Base-by-base conservation (phyloP, 1,139 yeast species). In the Blastobotrys indianensis region DNA sequence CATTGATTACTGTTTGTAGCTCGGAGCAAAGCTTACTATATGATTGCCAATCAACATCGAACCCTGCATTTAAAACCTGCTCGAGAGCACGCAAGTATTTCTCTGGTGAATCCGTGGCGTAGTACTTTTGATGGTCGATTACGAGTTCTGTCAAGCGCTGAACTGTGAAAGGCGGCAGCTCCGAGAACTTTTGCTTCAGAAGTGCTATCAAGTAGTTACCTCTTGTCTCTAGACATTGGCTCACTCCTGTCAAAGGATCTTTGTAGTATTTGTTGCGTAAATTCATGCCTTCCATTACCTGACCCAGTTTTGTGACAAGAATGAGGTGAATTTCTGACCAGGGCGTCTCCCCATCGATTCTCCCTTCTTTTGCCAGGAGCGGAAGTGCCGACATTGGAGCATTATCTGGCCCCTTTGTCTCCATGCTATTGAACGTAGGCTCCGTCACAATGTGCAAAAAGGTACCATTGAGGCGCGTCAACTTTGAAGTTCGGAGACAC, bases 131-230 rank as follows among this genome's bases (percentile, higher is more conserved):
- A 0, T 82, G 82, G 11, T 66, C 60, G 0, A 61, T 43, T 1
- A 80, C 51, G 15, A 82, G 60, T 58, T 82, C 87, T 0, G 80
- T 74, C 7, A 81, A 54, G 45, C 87, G 61, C 41, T 72, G 68
- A 1, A 79, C 57, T 0, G 85, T 80, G 59, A 79, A 81, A 0
- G 86, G 87, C 1, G 85, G 82, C 1, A 59, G 49, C 1, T 54
- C 51, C 1, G 48, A 17, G 53, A 75, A 77, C 33, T 57, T 58
- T 2, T 43, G 50, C 1, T 47, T 34, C 32, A 75, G 54, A 25
- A 57, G 52, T 1, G 46, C 41, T 12, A 58, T 46, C 9, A 69
- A 51, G 6, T 58, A 53, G n/a, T 35, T 40, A 2, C 49, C 48
- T 45, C 58, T 52, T 11, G 55, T 51, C 3, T 52, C 54, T 1